phyloP scores from a whole-genome alignment of 768 basidiomycete species.

The Macrolepiota albuminosa region DNA sequence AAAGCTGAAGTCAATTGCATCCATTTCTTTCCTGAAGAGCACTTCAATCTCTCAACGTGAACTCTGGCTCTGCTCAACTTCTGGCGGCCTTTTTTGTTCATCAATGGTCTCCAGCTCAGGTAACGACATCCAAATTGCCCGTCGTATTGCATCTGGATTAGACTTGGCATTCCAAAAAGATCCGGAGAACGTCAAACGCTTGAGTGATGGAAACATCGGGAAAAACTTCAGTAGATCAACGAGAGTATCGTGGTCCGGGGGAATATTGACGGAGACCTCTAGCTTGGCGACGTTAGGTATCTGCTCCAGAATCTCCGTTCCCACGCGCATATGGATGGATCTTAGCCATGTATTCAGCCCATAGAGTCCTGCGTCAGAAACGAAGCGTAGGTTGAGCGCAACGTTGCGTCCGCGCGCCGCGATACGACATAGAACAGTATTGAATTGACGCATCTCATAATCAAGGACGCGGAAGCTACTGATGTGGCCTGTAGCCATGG shows the following conservation, averaged over 20 bases:
- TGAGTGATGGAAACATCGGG: conserved; percentile 3
- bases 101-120: conserved; percentile 4
- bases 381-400: conserved; percentile 4
- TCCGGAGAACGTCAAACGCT: neutral
- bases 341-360: neutral
- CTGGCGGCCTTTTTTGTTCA: neutral
- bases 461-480: neutral
- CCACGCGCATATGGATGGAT: neutral
- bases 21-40: too few relatives aligned
- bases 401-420: conserved; percentile 1
- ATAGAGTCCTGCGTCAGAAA: conserved; percentile 3
- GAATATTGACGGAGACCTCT: conserved; percentile 2
- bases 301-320: neutral
- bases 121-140: neutral
- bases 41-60: neutral
- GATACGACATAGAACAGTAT: conserved; percentile 2
- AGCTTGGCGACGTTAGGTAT: neutral
- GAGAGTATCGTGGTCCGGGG: neutral
- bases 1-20: neutral
- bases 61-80: neutral
- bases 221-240: neutral
- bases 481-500: neutral
- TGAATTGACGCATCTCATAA: neutral
- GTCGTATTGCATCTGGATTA: neutral
- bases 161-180: conserved; percentile 1